These are phyloP conservation scores for Mortierella sp. DNA, from an alignment of 371 early-diverging fungal genomes.

Conservation along the genomic window DNA sequence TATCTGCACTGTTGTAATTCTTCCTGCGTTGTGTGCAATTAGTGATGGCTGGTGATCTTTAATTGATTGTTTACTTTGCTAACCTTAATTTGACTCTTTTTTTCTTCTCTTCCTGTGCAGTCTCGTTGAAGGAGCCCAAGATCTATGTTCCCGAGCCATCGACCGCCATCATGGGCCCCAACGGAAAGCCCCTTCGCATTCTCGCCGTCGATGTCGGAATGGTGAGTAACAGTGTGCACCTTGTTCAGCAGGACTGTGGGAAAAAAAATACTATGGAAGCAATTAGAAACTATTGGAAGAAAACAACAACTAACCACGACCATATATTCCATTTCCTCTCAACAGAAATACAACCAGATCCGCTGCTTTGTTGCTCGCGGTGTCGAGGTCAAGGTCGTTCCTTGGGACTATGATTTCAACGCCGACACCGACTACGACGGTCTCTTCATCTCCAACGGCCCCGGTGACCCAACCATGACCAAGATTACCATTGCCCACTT, in stretches of 20 bases:
- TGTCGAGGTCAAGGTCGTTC: slow-evolving; percentile 94
- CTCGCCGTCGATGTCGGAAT: slow-evolving; percentile 97
- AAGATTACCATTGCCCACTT: slow-evolving; percentile 81
- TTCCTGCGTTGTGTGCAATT: not conserved
- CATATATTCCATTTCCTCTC: not conserved
- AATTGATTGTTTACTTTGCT: not conserved
- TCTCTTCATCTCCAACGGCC: slow-evolving; percentile 97
- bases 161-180: slow-evolving; percentile 73
- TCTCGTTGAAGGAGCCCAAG: slow-evolving; percentile 85
- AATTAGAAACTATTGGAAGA: not conserved
- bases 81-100: slow-evolving; percentile 19
- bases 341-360: slow-evolving; percentile 94
- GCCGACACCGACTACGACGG: slow-evolving; percentile 88
- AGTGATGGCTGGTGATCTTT: not conserved
- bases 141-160: slow-evolving; percentile 80
- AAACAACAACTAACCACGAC: not conserved
- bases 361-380: slow-evolving; percentile 96
- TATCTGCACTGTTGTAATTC: not conserved
- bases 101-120: slow-evolving; percentile 58
- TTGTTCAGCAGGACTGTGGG: not conserved
- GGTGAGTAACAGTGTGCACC: slow-evolving; percentile 46
- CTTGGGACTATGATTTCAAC: slow-evolving; percentile 95
- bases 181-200: slow-evolving; percentile 87
- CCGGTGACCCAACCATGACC: slow-evolving; percentile 95
- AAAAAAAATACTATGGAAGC: not conserved